Conservation (phyloP, 306 rosid genomes). For the Medicago arabica region DNA sequence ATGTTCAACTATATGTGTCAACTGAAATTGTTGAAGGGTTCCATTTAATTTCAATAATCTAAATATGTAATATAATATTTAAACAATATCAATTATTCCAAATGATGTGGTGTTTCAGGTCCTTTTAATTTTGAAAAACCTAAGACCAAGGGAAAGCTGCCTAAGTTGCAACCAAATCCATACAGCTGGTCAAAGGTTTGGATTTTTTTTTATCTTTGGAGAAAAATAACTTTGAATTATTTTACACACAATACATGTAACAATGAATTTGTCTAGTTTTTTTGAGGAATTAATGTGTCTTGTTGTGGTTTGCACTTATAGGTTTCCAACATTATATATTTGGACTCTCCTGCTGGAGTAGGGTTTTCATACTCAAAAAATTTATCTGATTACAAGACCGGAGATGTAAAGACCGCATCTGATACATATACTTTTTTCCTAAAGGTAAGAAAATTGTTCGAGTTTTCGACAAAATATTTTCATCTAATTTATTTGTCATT, state of each 20-base stretch:
- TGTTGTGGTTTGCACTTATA: neutral
- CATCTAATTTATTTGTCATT: no score
- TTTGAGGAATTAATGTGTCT: no score
- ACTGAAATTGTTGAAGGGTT: no score
- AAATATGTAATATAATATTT: neutral
- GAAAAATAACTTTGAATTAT: neutral
- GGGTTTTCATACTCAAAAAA: conserved; percentile 82
- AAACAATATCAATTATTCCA: neutral
- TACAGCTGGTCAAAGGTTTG: conserved; percentile 86
- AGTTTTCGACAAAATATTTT: neutral
- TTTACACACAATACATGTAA: neutral
- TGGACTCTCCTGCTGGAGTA: conserved; percentile 74
- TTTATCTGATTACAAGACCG: conserved; percentile 64
- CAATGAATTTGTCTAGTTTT: no score
- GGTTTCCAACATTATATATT: conserved; percentile 39
- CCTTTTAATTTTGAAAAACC: conserved; percentile 86
- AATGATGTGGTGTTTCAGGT: conserved; percentile 56
- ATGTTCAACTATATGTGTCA: no score
- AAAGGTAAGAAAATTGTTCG: conserved; percentile 43
- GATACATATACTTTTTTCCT: conserved; percentile 2
- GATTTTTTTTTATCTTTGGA: neutral
- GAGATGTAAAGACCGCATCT: conserved; percentile 47
- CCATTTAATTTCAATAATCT: neutral
- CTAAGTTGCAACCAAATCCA: conserved; percentile 35
- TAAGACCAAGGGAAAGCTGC: conserved; percentile 54